Evolutionary conservation across 495 filamentous ascomycete genomes (phyloP).

Genomic region (Neurospora africana): DNA sequence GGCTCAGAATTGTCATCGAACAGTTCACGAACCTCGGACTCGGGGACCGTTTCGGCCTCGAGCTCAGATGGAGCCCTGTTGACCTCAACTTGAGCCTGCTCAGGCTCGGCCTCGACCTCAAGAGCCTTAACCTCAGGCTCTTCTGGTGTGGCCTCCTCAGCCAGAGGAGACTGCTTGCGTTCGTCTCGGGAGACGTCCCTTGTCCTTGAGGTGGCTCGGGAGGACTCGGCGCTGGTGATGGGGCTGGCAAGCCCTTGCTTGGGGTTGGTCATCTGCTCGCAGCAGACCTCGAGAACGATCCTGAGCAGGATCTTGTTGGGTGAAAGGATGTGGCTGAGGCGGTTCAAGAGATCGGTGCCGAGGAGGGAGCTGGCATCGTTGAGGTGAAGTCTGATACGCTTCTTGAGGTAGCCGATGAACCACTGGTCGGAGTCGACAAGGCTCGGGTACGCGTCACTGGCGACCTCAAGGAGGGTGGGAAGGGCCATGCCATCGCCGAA

Average conservation of each 20-base stretch:
- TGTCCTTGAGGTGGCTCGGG: slow-evolving; percentile 8
- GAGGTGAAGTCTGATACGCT: slow-evolving; percentile 21
- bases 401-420: slow-evolving; percentile 24
- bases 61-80: slow-evolving; percentile 14
- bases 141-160: neutral
- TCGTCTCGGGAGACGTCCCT: neutral
- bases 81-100: neutral
- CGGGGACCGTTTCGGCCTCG: slow-evolving; percentile 8
- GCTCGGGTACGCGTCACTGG: slow-evolving; percentile 20
- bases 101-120: neutral
- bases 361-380: slow-evolving; percentile 19
- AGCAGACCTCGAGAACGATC: slow-evolving; percentile 26
- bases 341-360: slow-evolving; percentile 18
- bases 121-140: neutral
- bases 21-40: neutral
- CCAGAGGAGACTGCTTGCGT: neutral
- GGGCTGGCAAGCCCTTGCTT: slow-evolving; percentile 6
- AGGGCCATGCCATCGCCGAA: slow-evolving; percentile 18
- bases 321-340: slow-evolving; percentile 24
- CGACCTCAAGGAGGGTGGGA: slow-evolving; percentile 20
- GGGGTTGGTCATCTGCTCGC: slow-evolving; percentile 13
- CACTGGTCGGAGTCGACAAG: slow-evolving; percentile 20
- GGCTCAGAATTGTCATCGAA: slow-evolving; percentile 2
- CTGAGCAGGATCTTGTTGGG: slow-evolving; percentile 22
- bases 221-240: slow-evolving; percentile 9